phyloP scores from a whole-genome alignment of 768 basidiomycete species.

The Zangia roseola region DNA sequence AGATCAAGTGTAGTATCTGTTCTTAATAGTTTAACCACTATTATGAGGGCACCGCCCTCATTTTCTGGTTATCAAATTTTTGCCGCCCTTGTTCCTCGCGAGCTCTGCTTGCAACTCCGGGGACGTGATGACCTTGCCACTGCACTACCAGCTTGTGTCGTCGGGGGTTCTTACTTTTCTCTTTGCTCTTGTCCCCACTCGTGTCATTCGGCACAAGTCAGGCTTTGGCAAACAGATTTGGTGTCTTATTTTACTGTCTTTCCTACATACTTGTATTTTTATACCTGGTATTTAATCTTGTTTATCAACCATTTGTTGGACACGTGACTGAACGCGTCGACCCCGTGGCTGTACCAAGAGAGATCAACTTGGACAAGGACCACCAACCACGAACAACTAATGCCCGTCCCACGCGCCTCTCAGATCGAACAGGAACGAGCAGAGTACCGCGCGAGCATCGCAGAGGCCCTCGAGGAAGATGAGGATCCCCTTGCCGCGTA shows the following conservation, averaged over 20 bases:
- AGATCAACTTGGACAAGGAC: slow-evolving; percentile 7
- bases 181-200: background rate
- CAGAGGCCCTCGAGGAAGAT: slow-evolving; percentile 61
- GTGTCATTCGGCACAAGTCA: background rate
- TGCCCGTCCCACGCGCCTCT: slow-evolving; percentile 26
- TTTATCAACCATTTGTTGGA: too few relatives aligned
- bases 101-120: slow-evolving; percentile 13
- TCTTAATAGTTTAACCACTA: slow-evolving; percentile 62
- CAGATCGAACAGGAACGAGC: slow-evolving; percentile 31
- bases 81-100: slow-evolving; percentile 24
- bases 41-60: slow-evolving; percentile 54
- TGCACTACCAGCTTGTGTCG: slow-evolving; percentile 6
- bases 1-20: slow-evolving; percentile 81
- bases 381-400: slow-evolving; percentile 8
- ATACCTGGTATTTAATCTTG: too few relatives aligned
- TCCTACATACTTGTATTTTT: too few relatives aligned
- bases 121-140: slow-evolving; percentile 9
- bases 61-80: slow-evolving; percentile 53
- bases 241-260: background rate
- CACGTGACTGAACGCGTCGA: slow-evolving; percentile 35
- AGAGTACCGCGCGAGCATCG: slow-evolving; percentile 40
- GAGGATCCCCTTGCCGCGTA: slow-evolving; percentile 88
- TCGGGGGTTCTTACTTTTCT: slow-evolving; percentile 6
- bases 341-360: slow-evolving; percentile 22
- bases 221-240: background rate